Evolutionary conservation across 306 rosid genomes (phyloP), one percentile per base, ranked within the genome.

Genomic region (Glycine soja): DNA sequence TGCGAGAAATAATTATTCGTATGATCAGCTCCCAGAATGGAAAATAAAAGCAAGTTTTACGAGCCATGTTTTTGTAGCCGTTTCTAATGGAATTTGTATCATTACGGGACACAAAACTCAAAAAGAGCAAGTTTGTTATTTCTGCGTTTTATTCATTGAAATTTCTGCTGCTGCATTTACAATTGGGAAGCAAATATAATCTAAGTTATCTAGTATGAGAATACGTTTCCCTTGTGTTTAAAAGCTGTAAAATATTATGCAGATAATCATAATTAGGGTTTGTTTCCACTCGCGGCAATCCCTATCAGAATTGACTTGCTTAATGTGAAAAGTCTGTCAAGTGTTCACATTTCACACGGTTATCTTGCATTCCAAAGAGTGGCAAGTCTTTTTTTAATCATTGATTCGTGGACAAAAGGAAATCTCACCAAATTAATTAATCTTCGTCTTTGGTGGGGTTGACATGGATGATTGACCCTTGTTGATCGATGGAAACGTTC

Each of bases 221-320:
- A 53, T 10, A 15, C 19, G 34, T 50, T 64, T 34, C 10, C 2
- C 48, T 50, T 63, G 52, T 76, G 58, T 16, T 15, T 1, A 6
- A 64, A 63, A 34, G 18, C 0, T 6, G n/a, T 34, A 50, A 50
- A 48, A 16, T 24, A 34, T 47, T 34, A 18, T 68, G 3, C 43
- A 52, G 7, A 40, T 7, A 16, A 7, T 15, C 42, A 58, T 24
- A 59, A 64, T 46, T 45, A 63, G 64, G 84, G 79, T 58, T 42
- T 65, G 75, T 51, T 84, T 70, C 77, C 83, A 69, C 76, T 38
- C 3, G 11, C 3, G 43, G 7, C 43, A 45, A 65, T 89, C 76
- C 86, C 85, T 70, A 83, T 88, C 70, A 75, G 62, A 65, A 88
- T 91, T 87, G 90, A 87, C 91, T 86, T 84, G 19, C 8, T 46